phyloP scores from a whole-genome alignment of 2,329 filamentous ascomycete genomes.

The Fusarium sp. region DNA sequence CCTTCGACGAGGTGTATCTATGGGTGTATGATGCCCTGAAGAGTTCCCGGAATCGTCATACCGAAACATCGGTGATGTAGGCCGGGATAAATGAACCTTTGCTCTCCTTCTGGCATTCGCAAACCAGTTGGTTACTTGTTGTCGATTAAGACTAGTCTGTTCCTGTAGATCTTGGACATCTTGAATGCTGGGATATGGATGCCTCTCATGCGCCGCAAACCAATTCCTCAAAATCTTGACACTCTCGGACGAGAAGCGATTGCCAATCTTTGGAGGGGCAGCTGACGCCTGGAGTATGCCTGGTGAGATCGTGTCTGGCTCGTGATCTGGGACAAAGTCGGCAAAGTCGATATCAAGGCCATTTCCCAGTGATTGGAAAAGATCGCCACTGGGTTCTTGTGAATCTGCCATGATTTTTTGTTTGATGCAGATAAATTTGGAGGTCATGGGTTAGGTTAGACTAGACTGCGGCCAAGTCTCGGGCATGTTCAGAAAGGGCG shows the following conservation, averaged over 20 bases:
- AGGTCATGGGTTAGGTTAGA: constrained; percentile 24
- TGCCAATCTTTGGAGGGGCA: constrained; percentile 37
- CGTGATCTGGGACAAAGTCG: constrained; percentile 1
- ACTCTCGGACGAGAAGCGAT: constrained; percentile 33
- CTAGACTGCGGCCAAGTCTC: constrained; percentile 33
- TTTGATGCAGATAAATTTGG: constrained; percentile 1
- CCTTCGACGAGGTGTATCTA: constrained; percentile 68
- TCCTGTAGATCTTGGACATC: constrained; percentile 81
- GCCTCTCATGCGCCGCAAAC: constrained; percentile 79
- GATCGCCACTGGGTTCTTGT: constrained; percentile 2
- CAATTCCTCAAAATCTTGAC: constrained; percentile 77
- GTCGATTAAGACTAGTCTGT: constrained; percentile 80
- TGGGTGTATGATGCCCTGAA: constrained; percentile 50
- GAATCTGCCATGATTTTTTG: constrained; percentile 24
- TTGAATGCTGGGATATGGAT: constrained; percentile 86
- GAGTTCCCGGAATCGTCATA: constrained; percentile 34
- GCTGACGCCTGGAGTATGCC: constrained; percentile 29
- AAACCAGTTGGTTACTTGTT: constrained; percentile 89
- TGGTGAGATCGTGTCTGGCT: constrained; percentile 27
- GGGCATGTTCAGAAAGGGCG: constrained; percentile 39
- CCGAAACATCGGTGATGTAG: constrained; percentile 37
- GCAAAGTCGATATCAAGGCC: constrained; percentile 4
- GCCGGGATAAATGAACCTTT: constrained; percentile 66
- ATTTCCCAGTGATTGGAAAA: constrained; percentile 2
- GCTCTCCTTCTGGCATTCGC: constrained; percentile 85